Evolutionary conservation across 148 eudicot genomes (phyloP).

Genomic region (Fagopyrum tataricum): DNA sequence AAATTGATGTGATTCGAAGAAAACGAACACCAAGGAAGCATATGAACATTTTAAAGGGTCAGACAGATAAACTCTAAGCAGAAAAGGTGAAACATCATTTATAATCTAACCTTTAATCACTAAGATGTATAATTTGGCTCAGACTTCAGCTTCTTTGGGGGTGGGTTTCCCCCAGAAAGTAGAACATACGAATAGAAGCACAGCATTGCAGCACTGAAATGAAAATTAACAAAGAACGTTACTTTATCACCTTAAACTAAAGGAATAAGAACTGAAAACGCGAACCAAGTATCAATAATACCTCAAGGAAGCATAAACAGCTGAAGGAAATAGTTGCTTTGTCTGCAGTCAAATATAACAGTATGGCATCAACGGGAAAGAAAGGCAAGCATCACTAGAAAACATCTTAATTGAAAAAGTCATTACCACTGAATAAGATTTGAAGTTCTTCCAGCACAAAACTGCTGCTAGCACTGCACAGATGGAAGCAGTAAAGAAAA

Average conservation of each 20-base stretch:
- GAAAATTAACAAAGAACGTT: conserved; percentile 15
- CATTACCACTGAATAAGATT: conserved; percentile 25
- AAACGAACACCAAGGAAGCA: background rate
- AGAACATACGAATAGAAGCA: conserved; percentile 82
- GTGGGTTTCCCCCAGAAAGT: conserved; percentile 88
- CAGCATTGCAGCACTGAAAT: conserved; percentile 75
- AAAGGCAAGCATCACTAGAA: background rate
- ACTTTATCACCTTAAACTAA: background rate
- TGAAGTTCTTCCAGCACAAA: conserved; percentile 54
- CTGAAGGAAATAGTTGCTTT: conserved; percentile 57
- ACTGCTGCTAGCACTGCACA: conserved; percentile 55
- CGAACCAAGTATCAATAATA: conserved; percentile 18
- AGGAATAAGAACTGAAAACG: background rate
- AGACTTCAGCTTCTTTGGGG: conserved; percentile 74
- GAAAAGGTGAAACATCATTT: background rate
- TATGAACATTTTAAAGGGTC: background rate
- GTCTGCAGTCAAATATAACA: conserved; percentile 39
- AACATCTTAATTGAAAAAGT: background rate
- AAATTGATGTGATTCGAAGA: background rate
- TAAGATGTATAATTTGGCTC: conserved; percentile 34
- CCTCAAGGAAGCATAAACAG: conserved; percentile 60
- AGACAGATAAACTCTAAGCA: background rate
- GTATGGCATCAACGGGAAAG: background rate
- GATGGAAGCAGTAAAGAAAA: conserved; percentile 12
- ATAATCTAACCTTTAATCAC: conserved; percentile 13